A percentile compares a stretch with the other conserved stretches of the same genome.
Conservation (phyloP, 2,329 filamentous ascomycete genomes). For the Clonostachys chloroleuca region DNA sequence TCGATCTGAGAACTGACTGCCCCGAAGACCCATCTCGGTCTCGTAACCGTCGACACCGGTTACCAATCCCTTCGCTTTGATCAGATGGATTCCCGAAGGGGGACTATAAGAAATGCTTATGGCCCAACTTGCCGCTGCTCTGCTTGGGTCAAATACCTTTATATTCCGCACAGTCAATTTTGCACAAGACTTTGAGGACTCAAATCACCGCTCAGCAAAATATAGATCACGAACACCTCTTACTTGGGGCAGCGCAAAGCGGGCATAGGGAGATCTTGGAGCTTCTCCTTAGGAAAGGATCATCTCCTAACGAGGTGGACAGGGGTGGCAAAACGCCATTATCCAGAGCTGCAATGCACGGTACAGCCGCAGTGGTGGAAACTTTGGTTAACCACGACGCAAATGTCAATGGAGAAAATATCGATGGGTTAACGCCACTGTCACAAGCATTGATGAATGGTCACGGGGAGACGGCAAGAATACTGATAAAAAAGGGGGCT, state of each 20-base stretch:
- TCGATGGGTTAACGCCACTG: not conserved
- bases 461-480: too few species aligned
- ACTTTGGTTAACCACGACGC: not conserved
- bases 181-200: not conserved
- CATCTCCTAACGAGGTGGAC: not conserved
- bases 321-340: not conserved
- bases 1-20: not conserved
- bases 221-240: slow-evolving; percentile 1
- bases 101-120: slow-evolving; percentile 25
- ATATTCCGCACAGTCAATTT: not conserved
- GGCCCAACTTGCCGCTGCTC: slow-evolving; percentile 23
- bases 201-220: not conserved
- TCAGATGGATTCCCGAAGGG: slow-evolving; percentile 27
- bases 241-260: not conserved
- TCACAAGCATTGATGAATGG: not conserved
- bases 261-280: not conserved
- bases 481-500: not conserved
- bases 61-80: slow-evolving; percentile 28
- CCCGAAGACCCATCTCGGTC: not conserved
- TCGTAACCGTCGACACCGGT: not conserved
- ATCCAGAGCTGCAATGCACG: not conserved
- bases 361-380: not conserved
- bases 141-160: not conserved
- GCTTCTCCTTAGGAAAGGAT: not conserved
- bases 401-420: not conserved